Base-by-base conservation (phyloP, 2,329 filamentous ascomycete genomes). In the Alternaria brassicicola region DNA sequence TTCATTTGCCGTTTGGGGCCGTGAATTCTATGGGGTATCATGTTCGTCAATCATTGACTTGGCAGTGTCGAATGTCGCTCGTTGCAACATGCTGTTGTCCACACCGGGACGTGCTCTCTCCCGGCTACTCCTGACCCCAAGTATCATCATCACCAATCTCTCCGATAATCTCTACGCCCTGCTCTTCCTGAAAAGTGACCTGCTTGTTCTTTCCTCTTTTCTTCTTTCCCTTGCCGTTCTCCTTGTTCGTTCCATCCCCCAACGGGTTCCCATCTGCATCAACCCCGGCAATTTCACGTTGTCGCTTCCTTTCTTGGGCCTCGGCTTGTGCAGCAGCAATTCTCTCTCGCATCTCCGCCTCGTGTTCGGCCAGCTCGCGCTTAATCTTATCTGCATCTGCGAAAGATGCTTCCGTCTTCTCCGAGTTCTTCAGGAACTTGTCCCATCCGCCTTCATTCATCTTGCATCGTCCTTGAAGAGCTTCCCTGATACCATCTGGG, bases 401-500 rank as follows among this genome's bases (percentile, higher is more conserved):
- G 63, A 81, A 82, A 0, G 68, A 66, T 0, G 67, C 70, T 2
- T 79, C 70, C 15, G 75, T 51, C 63, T 68, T 47, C 67, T 80
- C 63, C 2, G 68, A 65, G 1, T 58, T 62, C 13, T 60, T 55
- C 1, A 80, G 75, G 56, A 80, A 83, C 9, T 70, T 65, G 28
- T 78, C 70, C 61, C 82, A 76, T 50, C 78, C 72, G 0, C 78
- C 72, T 1, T 56, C 45, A 1, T 55, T 63, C 5, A 77, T 74
- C 8, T 76, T 71, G 17, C 76, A 74, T 19, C 72, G 67, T 17
- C 77, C 79, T 42, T 77, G 84, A 55, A 95, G 80, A 5, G 86
- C 86, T 33, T 83, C 82, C 60, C 86, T 87, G 65, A 96, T 83
- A 61, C 85, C 84, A 3, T 80, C 78, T 0, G 89, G 87, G 62